Evolutionary conservation across 129 eudicot genomes (phyloP).

Genomic region (Gnaphalium uliginosum): DNA sequence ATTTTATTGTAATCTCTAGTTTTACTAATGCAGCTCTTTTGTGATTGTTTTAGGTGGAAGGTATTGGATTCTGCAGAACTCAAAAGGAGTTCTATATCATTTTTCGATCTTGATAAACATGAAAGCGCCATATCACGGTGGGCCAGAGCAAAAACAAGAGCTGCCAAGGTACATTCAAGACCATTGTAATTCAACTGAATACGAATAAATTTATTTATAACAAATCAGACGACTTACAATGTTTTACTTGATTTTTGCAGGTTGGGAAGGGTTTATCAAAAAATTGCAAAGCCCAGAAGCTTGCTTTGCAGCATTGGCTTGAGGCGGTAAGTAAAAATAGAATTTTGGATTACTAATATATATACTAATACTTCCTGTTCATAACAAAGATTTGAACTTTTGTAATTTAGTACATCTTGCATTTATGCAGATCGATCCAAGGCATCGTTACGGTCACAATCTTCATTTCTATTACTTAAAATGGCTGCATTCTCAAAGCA

Average conservation of each 20-base stretch:
- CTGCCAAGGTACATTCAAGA: slow-evolving; percentile 77
- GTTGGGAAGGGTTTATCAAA: slow-evolving; percentile 95
- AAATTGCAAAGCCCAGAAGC: slow-evolving; percentile 84
- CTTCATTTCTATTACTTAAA: slow-evolving; percentile 73
- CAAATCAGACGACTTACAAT: neutral
- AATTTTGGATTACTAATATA: neutral
- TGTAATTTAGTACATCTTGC: neutral
- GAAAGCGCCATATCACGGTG: slow-evolving; percentile 92
- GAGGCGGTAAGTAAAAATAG: slow-evolving; percentile 73
- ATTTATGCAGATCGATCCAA: slow-evolving; percentile 80
- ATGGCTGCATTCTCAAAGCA: slow-evolving; percentile 81
- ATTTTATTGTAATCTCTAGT: neutral
- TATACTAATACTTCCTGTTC: too few relatives aligned
- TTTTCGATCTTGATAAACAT: slow-evolving; percentile 75
- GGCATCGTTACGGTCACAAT: slow-evolving; percentile 98
- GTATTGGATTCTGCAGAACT: slow-evolving; percentile 83
- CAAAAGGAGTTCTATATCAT: slow-evolving; percentile 77
- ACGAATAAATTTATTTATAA: neutral
- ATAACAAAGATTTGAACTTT: neutral
- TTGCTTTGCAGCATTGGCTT: slow-evolving; percentile 95
- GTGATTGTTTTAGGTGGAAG: slow-evolving; percentile 63
- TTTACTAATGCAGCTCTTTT: slow-evolving; percentile 8
- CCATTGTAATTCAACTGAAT: neutral
- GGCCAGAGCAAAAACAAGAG: slow-evolving; percentile 92
- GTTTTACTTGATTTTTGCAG: slow-evolving; percentile 42